Base-by-base conservation (phyloP, 1,284 basidiomycete genomes). In the Microbotryomycetes sp. region DNA sequence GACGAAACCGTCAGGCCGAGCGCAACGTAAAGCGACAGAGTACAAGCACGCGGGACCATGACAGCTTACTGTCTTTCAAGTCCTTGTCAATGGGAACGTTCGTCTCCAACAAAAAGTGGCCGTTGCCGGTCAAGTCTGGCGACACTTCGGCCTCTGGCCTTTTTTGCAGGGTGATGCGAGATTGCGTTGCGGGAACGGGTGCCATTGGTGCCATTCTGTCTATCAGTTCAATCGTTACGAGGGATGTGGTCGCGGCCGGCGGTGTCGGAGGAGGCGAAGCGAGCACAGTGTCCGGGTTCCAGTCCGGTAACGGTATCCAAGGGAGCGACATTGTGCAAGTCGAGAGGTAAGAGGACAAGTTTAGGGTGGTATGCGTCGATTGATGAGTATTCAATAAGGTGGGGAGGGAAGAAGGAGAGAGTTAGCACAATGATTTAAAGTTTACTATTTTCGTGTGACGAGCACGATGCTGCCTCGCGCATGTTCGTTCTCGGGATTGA, bases 111-210 rank as follows among this genome's bases (percentile, higher is more conserved):
- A 56, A 53, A 61, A 70, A 75, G 2, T 73, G 74, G 15, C 72
- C 72, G 35, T 66, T 66, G 47, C 52, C 56, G 30, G 59, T 69
- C 18, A 71, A 54, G 27, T 64, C 60, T 21, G 71, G 63, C 27
- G 68, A 60, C 65, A 76, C 71, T 52, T 61, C 65, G 18, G 64
- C 71, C 28, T 66, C 66, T 15, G 75, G 75, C 4, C 75, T 69
- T 57, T 74, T 62, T 31, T 71, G 69, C n/a, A 76, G 66, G 7
- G 71, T 70, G 60, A 75, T 72, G 50, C 49, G 56, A 2, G 59
- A 57, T 54, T 55, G 62, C 11, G 61, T 50, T 2, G 57, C 18
- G 3, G 65, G 65, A 1, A 66, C 48, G 2, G 53, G 9, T 5
- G 61, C 35, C 2, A 62, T 35, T 7, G 62, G 60, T 1, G 64